phyloP scores from a whole-genome alignment of 2,329 filamentous ascomycete species.

The Fusarium sp. region DNA sequence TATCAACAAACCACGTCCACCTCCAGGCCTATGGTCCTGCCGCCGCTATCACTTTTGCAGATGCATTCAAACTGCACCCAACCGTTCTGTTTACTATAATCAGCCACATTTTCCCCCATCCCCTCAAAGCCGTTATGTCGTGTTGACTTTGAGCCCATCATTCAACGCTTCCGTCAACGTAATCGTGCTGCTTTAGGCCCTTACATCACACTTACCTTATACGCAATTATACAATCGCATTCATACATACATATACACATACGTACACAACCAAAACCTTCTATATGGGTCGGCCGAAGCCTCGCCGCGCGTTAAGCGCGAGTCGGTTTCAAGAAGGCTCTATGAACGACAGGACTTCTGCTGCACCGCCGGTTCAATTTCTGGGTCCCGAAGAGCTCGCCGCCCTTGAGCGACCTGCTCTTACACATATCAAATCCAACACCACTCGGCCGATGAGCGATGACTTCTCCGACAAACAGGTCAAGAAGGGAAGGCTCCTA shows the following conservation, averaged over 20 bases:
- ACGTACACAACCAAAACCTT: slow-evolving; percentile 12
- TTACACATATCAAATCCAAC: slow-evolving; percentile 20
- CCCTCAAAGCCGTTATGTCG: slow-evolving; percentile 12
- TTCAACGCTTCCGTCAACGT: slow-evolving; percentile 23
- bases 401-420: slow-evolving; percentile 47
- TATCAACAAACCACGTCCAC: slow-evolving; percentile 44
- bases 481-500: slow-evolving; percentile 49
- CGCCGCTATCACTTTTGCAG: slow-evolving; percentile 6
- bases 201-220: slow-evolving; percentile 5
- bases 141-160: slow-evolving; percentile 6
- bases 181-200: slow-evolving; percentile 22
- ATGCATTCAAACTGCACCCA: slow-evolving; percentile 2
- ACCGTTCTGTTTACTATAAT: slow-evolving; percentile 21
- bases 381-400: slow-evolving; percentile 58
- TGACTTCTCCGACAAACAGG: slow-evolving; percentile 49
- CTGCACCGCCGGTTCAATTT: slow-evolving; percentile 76
- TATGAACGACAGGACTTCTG: slow-evolving; percentile 84
- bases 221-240: slow-evolving; percentile 11
- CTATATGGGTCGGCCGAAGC: slow-evolving; percentile 47
- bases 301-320: slow-evolving; percentile 50
- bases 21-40: slow-evolving; percentile 8
- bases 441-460: slow-evolving; percentile 42
- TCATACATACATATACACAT: slow-evolving; percentile 6
- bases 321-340: slow-evolving; percentile 81
- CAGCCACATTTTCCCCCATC: slow-evolving; percentile 21